phyloP scores from a whole-genome alignment of 768 basidiomycete genomes.

The Leccinum subtestaceum region DNA sequence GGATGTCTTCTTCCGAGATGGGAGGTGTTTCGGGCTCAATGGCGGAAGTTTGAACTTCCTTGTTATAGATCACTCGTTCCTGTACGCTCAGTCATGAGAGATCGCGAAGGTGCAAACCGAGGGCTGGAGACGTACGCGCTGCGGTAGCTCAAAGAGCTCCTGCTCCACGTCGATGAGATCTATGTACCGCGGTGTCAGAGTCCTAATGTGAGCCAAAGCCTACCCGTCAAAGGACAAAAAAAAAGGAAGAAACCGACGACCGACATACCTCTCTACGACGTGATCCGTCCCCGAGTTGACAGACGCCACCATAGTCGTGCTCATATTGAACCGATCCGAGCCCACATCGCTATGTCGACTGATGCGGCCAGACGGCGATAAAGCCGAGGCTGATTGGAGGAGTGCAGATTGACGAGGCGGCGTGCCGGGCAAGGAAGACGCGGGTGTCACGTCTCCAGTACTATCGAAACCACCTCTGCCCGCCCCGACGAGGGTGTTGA shows the following conservation, averaged over 20 bases:
- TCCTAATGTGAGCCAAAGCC: constrained; percentile 34
- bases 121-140: constrained; percentile 53
- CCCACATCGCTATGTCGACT: too few relatives aligned
- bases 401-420: constrained; percentile 42
- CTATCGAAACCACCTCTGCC: constrained; percentile 50
- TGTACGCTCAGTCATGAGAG: constrained; percentile 24
- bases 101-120: not conserved
- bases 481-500: constrained; percentile 53
- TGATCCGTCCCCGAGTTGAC: too few relatives aligned
- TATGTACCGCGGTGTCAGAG: constrained; percentile 59
- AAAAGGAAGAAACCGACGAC: too few relatives aligned
- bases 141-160: constrained; percentile 87
- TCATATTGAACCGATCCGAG: too few relatives aligned
- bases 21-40: constrained; percentile 52
- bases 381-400: too few relatives aligned
- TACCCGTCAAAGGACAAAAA: too few relatives aligned
- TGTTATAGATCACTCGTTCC: constrained; percentile 82
- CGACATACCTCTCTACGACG: too few relatives aligned
- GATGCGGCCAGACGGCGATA: too few relatives aligned
- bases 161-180: constrained; percentile 88
- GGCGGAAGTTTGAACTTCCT: constrained; percentile 77
- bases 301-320: too few relatives aligned
- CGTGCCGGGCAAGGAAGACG: constrained; percentile 69
- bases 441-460: constrained; percentile 60
- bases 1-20: constrained; percentile 68